Conservation (phyloP, 805 yeast genomes). For the Candida ficus region DNA sequence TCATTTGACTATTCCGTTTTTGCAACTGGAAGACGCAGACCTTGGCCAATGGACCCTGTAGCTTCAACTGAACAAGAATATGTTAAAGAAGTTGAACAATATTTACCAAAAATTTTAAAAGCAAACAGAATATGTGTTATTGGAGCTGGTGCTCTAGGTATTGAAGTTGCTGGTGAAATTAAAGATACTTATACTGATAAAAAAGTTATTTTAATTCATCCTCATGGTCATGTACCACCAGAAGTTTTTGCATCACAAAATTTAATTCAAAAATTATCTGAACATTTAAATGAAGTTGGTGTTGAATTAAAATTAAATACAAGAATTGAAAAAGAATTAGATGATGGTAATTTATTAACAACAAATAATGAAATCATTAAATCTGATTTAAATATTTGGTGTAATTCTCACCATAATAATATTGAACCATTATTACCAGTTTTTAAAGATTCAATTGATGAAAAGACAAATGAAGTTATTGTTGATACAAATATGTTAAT, state of each 20-base stretch:
- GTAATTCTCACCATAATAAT: slow-evolving; percentile 32
- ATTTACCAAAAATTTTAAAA: slow-evolving; percentile 27
- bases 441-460: slow-evolving; percentile 22
- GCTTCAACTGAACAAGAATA: slow-evolving; percentile 34
- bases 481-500: slow-evolving; percentile 25
- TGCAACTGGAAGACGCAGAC: slow-evolving; percentile 46
- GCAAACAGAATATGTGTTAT: slow-evolving; percentile 38
- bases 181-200: slow-evolving; percentile 34
- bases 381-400: slow-evolving; percentile 34
- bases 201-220: slow-evolving; percentile 35
- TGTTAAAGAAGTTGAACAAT: slow-evolving; percentile 37
- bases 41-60: slow-evolving; percentile 52
- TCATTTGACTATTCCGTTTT: slow-evolving; percentile 42
- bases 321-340: slow-evolving; percentile 26
- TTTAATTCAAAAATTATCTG: slow-evolving; percentile 15
- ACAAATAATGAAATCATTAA: slow-evolving; percentile 24
- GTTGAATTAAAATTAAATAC: slow-evolving; percentile 26
- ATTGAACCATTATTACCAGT: slow-evolving; percentile 24
- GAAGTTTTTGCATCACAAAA: slow-evolving; percentile 26
- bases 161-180: slow-evolving; percentile 46
- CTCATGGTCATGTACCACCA: slow-evolving; percentile 37
- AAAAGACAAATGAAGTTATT: slow-evolving; percentile 18
- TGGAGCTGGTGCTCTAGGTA: slow-evolving; percentile 51
- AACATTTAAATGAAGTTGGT: slow-evolving; percentile 18
- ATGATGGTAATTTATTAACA: slow-evolving; percentile 20